Evolutionary conservation across 306 rosid species (phyloP), one percentile per base, ranked within the genome.

Genomic region (Castanopsis chinensis): DNA sequence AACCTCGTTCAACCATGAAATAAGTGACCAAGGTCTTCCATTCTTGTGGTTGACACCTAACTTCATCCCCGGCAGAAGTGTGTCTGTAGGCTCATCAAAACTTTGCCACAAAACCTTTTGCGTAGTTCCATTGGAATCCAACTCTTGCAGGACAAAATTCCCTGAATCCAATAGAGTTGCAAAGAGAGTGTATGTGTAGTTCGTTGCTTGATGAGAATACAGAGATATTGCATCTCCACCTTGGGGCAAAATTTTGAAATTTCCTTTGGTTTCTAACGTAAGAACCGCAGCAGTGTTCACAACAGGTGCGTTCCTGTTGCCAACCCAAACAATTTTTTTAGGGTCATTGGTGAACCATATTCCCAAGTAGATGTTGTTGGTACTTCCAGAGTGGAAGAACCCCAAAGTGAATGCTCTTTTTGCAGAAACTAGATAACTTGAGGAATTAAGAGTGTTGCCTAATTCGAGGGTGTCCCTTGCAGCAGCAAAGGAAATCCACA

Each of bases 91-190:
- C 63, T 75, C 2, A 49, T 76, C 79, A 63, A 76, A 76, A n/a
- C 79, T 76, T 12, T 76, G 60, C 79, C 79, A 76, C 13, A 76
- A 61, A 7, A 76, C 7, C 19, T 30, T 69, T 14, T 37, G 61
- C 5, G 11, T 59, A 35, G 71, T 59, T 19, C 79, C 71, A 5
- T 61, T 27, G 33, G 30, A 51, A 19, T 27, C 51, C 30, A 45
- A 35, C 45, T 60, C 68, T 41, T 5, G 21, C 15, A 76, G 41
- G 3, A 17, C 33, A 11, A 76, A 49, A 32, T 76, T 76, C 1
- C 79, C 79, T 9, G 70, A 59, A n/a, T 76, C 68, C n/a, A 37
- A 28, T 10, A 76, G 59, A 10, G 79, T 61, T 8, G 72, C 79
- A 6, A 0, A 12, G 28, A 41, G 30, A 61, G 41, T 33, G 32